Percentiles rank a stretch among this genome's conserved stretches.
Evolutionary conservation across 345 rosid species (phyloP).

Genomic region (Barbarea vulgaris): DNA sequence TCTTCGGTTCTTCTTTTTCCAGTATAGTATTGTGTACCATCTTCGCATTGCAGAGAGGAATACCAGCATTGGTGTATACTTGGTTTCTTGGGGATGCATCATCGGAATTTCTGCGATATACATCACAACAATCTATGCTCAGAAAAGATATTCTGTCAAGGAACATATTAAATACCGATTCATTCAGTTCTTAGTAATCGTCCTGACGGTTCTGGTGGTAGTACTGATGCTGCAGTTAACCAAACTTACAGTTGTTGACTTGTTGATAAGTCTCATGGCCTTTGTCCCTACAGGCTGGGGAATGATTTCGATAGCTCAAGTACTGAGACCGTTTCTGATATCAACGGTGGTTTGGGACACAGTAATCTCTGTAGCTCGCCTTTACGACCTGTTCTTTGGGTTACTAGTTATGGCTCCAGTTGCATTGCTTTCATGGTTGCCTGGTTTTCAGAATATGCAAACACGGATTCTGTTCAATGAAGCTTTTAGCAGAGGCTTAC

Average conservation of each 20-base stretch:
- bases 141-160: slow-evolving; percentile 66
- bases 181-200: slow-evolving; percentile 79
- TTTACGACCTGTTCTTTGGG: slow-evolving; percentile 78
- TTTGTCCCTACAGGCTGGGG: slow-evolving; percentile 97
- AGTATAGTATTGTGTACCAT: slow-evolving; percentile 85
- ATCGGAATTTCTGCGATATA: slow-evolving; percentile 59
- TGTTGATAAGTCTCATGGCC: slow-evolving; percentile 82
- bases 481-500: slow-evolving; percentile 89
- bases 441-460: slow-evolving; percentile 95
- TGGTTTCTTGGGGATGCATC: slow-evolving; percentile 78
- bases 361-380: slow-evolving; percentile 78
- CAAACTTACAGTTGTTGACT: slow-evolving; percentile 55
- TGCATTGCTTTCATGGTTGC: slow-evolving; percentile 90
- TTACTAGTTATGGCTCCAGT: slow-evolving; percentile 81
- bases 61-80: slow-evolving; percentile 72
- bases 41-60: slow-evolving; percentile 57
- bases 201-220: slow-evolving; percentile 57
- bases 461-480: slow-evolving; percentile 85
- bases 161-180: slow-evolving; percentile 86
- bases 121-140: slow-evolving; percentile 63
- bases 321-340: slow-evolving; percentile 65
- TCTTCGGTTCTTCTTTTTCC: slow-evolving; percentile 93
- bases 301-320: slow-evolving; percentile 73
- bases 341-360: slow-evolving; percentile 66
- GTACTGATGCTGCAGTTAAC: slow-evolving; percentile 73